These are phyloP conservation scores for Auxenochlorella pyrenoidosa DNA, from an alignment of 139 green algal genomes.

Conservation along the genomic window DNA sequence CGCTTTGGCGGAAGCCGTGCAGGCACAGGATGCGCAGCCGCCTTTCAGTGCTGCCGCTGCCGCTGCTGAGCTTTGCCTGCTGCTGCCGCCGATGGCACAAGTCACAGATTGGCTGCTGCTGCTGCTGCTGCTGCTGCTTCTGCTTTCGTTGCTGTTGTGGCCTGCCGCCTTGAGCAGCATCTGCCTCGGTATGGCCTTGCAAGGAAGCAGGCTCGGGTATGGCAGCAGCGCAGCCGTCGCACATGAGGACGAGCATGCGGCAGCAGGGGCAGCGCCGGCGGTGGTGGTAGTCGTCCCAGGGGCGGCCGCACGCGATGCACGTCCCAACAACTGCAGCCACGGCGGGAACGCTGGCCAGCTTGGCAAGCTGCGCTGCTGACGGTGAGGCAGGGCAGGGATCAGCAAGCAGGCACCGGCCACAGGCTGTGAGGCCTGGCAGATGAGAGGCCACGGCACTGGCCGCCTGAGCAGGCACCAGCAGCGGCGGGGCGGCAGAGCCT, in stretches of 20 bases:
- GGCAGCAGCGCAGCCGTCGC: slow-evolving; percentile 41
- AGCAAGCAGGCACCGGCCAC: too few relatives aligned
- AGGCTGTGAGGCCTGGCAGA: not conserved
- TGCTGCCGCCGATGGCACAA: slow-evolving; percentile 40
- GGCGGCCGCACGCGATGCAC: slow-evolving; percentile 63
- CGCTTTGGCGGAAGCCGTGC: slow-evolving; percentile 92
- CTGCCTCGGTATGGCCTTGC: not conserved
- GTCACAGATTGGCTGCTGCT: slow-evolving; percentile 27
- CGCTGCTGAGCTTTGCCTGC: not conserved
- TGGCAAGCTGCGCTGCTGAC: not conserved
- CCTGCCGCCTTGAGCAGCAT: not conserved
- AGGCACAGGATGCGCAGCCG: slow-evolving; percentile 85
- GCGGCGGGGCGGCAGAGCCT: not conserved
- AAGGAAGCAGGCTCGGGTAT: not conserved
- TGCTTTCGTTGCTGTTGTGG: not conserved
- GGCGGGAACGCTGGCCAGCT: not conserved
- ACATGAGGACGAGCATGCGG: slow-evolving; percentile 73
- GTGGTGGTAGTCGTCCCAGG: slow-evolving; percentile 68
- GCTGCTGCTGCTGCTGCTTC: not conserved
- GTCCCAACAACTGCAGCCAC: slow-evolving; percentile 33
- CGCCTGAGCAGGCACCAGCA: not conserved
- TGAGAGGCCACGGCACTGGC: not conserved
- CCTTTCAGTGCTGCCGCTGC: not conserved
- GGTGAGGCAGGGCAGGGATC: too few relatives aligned
- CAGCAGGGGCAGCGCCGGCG: slow-evolving; percentile 59